Percentiles rank a stretch among this genome's conserved stretches.
Conservation (phyloP, 306 rosid genomes). For the Psophocarpus tetragonolobus region DNA sequence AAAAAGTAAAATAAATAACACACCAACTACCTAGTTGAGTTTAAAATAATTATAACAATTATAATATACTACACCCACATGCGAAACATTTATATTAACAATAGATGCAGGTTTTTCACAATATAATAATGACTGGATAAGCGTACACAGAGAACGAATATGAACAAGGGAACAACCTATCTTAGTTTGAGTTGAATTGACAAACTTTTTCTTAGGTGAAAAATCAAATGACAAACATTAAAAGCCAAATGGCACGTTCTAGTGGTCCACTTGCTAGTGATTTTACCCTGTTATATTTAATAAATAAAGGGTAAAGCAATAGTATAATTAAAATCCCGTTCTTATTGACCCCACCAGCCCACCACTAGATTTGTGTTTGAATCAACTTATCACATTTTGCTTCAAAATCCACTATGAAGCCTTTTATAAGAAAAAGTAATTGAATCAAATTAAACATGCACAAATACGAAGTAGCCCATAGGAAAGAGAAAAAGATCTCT, state of each 20-base stretch:
- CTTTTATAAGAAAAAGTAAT: not conserved
- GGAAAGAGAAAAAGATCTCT: not conserved
- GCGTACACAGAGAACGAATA: not conserved
- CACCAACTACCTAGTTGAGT: not conserved
- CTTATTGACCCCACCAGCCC: conserved; percentile 18
- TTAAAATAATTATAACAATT: not conserved
- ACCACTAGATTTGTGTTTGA: conserved; percentile 1
- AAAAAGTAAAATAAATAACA: not conserved
- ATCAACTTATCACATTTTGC: not conserved
- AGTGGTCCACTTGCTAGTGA: conserved; percentile 4
- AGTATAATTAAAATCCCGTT: not conserved
- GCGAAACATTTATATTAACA: conserved; percentile 34
- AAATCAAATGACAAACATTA: conserved; percentile 11
- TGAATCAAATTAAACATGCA: not conserved
- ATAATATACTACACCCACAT: conserved; percentile 22
- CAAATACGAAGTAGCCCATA: not conserved
- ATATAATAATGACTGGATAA: too few relatives aligned
- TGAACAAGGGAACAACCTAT: not conserved
- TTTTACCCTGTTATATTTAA: not conserved
- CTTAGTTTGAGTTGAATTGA: not conserved
- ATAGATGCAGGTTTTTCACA: not conserved
- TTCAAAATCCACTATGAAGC: not conserved
- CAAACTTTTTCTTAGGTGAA: not conserved
- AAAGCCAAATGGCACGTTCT: conserved; percentile 21
- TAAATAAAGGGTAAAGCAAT: not conserved